Evolutionary conservation across 192 early-diverging fungal species (phyloP), one percentile per base, ranked within the genome.

Genomic region (Backusella liffmaniae): DNA sequence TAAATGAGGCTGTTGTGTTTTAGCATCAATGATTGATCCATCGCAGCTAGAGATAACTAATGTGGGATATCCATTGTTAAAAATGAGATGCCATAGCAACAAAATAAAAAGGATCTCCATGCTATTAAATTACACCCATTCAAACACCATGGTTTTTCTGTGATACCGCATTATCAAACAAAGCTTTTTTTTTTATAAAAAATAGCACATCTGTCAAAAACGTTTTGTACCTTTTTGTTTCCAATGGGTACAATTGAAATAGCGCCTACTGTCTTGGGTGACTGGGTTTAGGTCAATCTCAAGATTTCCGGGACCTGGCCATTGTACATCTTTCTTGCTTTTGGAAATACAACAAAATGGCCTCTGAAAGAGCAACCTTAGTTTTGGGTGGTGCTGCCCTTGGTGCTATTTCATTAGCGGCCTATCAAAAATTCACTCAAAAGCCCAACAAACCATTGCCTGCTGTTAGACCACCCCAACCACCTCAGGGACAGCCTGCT

Each of bases 361-460:
- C 67, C n/a, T 35, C 66, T 42, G 72, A 81, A 77, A 62, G 59
- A 59, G 37, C 81, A 36, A 56, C 69, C 39, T 56, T 83, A 6
- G 34, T 84, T 39, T 12, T 86, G 73, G 84, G 83, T 62, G 84
- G 84, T 65, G 78, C 84, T 66, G 74, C 75, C 41, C 29, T 86
- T 12, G 84, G 84, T 65, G 78, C 80, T n/a, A 7, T 84, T 6
- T 71, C 78, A 6, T 46, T 78, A 2, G 67, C 74, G 12, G 70
- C 77, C 4, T 84, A 84, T 37, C 80, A 86, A 62, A 77, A 76
- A 46, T 41, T 77, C 51, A 77, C 72, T 41, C 72, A 75, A 46
- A 73, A 77, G 29, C 72, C 56, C 44, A 41, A 18, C 5, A 32
- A 36, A 34, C 62, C 65, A 15, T 32, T 35, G 18, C 32, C 67